phyloP scores from a whole-genome alignment of 331 rosid species.

The Quercus phellos region DNA sequence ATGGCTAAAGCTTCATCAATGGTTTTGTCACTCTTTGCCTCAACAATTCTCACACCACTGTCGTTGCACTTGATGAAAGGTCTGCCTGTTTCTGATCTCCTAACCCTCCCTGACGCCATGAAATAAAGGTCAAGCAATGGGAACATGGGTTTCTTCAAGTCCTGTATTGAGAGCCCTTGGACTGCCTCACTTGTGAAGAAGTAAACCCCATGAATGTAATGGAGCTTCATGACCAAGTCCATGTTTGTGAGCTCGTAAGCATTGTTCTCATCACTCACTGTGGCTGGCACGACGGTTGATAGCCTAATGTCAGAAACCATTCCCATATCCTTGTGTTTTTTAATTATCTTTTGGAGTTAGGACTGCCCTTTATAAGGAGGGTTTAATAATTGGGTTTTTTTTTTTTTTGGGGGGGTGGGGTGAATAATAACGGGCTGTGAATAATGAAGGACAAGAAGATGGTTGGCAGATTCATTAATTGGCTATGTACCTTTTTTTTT shows the following conservation, averaged over 20 bases:
- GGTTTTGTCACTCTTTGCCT: constrained; percentile 38
- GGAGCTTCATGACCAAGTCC: constrained; percentile 69
- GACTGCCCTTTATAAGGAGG: not conserved
- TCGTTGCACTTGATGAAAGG: constrained; percentile 76
- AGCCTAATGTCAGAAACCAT: constrained; percentile 15
- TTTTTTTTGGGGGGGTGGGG: too few relatives aligned
- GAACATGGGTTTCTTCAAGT: constrained; percentile 66
- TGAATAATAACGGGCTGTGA: too few relatives aligned
- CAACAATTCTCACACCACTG: constrained; percentile 62
- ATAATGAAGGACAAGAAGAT: too few relatives aligned
- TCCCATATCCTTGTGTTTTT: not conserved
- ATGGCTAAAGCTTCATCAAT: constrained; percentile 41
- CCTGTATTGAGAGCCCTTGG: constrained; percentile 31
- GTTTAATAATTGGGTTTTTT: not conserved
- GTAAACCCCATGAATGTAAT: constrained; percentile 56
- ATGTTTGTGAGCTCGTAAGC: constrained; percentile 36
- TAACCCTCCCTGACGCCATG: constrained; percentile 56
- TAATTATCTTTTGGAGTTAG: too few relatives aligned
- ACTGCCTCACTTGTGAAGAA: constrained; percentile 44
- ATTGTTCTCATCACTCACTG: constrained; percentile 21
- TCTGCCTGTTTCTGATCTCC: constrained; percentile 33
- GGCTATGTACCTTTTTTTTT: too few relatives aligned
- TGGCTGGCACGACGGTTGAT: constrained; percentile 76
- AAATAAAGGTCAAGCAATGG: constrained; percentile 35
- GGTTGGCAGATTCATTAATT: too few relatives aligned